Evolutionary conservation across 2,329 filamentous ascomycete species (phyloP), one percentile per base, ranked within the genome.

Genomic region (Ceratocystis colombiana): DNA sequence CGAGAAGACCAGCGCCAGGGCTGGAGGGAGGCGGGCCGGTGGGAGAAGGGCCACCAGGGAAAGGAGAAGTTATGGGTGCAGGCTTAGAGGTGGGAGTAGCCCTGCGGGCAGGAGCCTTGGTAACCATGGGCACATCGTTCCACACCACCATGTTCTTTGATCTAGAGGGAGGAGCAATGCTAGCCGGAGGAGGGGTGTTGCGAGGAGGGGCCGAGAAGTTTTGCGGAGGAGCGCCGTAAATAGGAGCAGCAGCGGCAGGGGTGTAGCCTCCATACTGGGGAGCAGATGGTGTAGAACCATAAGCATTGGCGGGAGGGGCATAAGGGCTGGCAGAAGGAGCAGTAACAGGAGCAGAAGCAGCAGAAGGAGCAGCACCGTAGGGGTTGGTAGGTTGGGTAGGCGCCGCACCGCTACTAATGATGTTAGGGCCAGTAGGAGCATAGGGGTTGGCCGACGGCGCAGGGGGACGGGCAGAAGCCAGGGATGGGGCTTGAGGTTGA

Each of bases 121-220:
- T 81, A 59, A 97, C 88, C 72, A 96, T 83, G 1, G 94, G 94
- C 64, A 95, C 88, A 75, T 99, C 94, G 71, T 99, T 99, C 94
- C 94, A 99, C 71, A 89, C 88, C 33, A 87, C 84, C 69, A 87
- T 86, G 69, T 88, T 87, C 72, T 86, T 87, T 67, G 84, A 79
- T 72, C 84, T 85, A 8, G 89, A 84, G 20, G 89, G 84, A 25
- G 90, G 86, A 17, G 62, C 62, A 62, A 68, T 64, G 25, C 57
- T 41, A 12, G 55, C 53, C 10, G 89, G 87, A n/a, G 86, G 82
- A 45, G 84, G 86, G 30, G 83, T 80, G 68, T 84, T 85, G 69
- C 88, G 84, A 64, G 79, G 77, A 66, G 79, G 77, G 20, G 75
- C 75, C 64, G 71, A 70, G 69, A 75, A 67, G 17, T 64, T 65